Percentiles rank a stretch among this genome's conserved stretches.
These are phyloP conservation scores for Linderniella brevidens DNA, from an alignment of 257 asterid genomes.

Conservation along the genomic window DNA sequence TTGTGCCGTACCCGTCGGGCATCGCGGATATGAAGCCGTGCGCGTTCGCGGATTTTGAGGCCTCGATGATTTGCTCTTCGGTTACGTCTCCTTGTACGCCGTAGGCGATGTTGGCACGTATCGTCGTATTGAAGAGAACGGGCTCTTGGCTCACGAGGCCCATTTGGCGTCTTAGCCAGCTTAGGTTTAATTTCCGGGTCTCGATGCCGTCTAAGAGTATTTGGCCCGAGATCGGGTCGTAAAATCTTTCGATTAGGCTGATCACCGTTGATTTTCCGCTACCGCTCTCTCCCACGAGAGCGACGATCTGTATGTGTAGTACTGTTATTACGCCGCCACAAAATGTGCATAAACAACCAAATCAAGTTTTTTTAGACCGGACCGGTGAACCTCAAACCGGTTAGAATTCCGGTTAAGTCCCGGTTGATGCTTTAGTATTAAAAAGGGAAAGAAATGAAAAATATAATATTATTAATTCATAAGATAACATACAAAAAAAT, in stretches of 20 bases:
- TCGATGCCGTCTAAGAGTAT: conserved; percentile 60
- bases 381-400: too few relatives aligned
- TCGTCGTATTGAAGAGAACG: conserved; percentile 52
- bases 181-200: conserved; percentile 47
- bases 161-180: conserved; percentile 85
- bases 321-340: too few relatives aligned
- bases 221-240: conserved; percentile 58
- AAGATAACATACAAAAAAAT: too few relatives aligned
- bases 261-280: conserved; percentile 84
- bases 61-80: conserved; percentile 60
- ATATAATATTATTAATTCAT: too few relatives aligned
- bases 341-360: too few relatives aligned
- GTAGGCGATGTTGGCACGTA: conserved; percentile 69
- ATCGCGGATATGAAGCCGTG: conserved; percentile 43
- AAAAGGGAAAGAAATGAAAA: too few relatives aligned
- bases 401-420: too few relatives aligned
- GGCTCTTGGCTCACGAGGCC: conserved; percentile 96
- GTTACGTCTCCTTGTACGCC: conserved; percentile 59
- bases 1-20: conserved; percentile 49
- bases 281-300: conserved; percentile 92
- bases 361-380: too few relatives aligned
- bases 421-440: too few relatives aligned
- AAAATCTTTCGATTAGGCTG: conserved; percentile 58
- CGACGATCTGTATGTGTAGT: conserved; percentile 77
- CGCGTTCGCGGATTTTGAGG: conserved; percentile 75